Base-by-base conservation (phyloP, 2,329 filamentous ascomycete genomes). In the Aotearoamyces nothofagi region DNA sequence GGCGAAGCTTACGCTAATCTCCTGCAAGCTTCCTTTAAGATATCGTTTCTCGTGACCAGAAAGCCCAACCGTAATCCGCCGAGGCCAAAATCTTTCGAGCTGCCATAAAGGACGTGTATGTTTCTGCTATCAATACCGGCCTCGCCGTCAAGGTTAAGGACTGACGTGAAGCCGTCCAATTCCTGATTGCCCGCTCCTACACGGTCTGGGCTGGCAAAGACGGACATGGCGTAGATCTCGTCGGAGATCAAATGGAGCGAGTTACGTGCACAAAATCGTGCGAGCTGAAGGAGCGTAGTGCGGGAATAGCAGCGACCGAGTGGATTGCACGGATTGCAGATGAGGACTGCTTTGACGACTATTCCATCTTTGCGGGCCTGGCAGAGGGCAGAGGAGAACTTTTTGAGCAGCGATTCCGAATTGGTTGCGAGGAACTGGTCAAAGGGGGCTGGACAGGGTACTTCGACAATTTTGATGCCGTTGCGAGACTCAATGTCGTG, bases 221-320 rank as follows among this genome's bases (percentile, higher is more conserved):
- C 45, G 0, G 58, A 59, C 10, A 60, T 39, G 3, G 58, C 61
- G 38, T 65, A 65, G 16, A 65, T 56, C 38, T 66, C 61, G 37
- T 65, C 61, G 30, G 53, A 56, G 37, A 64, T 53, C 14, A 65
- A 39, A 35, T 65, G 60, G 13, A 65, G 47, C 5, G 47, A 36
- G 33, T 61, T 45, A 27, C 52, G 49, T 27, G 54, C 41, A 32
- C 60, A 64, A 16, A 65, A 45, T 4, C 31, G 38, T 42, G 61
- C 47, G 15, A 45, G 33, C 11, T 32, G 41, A 29, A 30, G 38
- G n/a, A 51, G 36, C 1, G 42, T 41, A 14, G 42, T 38, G 3
- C 24, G 27, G 4, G 43, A 27, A 35, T 38, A 43, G 17, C 40
- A 43, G n/a, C n/a, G 39, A 34, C 50, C 48, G 9, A 51, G 33